Conservation (phyloP, 1,284 basidiomycete genomes). For the Kwoniella shivajii region DNA sequence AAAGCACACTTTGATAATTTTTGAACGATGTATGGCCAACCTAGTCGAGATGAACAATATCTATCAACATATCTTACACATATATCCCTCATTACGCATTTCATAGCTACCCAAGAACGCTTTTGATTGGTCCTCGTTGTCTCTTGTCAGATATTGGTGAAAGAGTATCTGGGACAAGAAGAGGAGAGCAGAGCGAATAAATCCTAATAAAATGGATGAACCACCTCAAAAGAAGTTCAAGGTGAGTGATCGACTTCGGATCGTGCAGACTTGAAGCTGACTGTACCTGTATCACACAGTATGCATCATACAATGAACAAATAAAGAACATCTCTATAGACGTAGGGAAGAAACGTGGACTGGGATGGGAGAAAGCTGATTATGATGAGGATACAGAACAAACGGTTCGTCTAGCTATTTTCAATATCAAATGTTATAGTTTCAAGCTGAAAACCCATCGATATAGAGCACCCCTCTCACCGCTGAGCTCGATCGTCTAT, state of each 20-base stretch:
- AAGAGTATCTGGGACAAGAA: not conserved
- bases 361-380: slow-evolving; percentile 51
- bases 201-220: slow-evolving; percentile 35
- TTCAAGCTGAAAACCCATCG: too few species aligned
- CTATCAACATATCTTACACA: not conserved
- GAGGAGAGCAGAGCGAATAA: not conserved
- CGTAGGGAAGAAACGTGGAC: slow-evolving; percentile 45
- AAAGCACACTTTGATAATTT: not conserved
- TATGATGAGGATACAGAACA: slow-evolving; percentile 44
- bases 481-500: slow-evolving; percentile 49
- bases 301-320: slow-evolving; percentile 50
- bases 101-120: too few species aligned
- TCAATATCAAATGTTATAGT: too few species aligned
- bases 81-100: too few species aligned
- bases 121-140: too few species aligned
- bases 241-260: slow-evolving; percentile 37
- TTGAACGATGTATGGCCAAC: not conserved
- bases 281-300: slow-evolving; percentile 29
- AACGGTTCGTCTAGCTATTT: slow-evolving; percentile 18
- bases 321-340: slow-evolving; percentile 49
- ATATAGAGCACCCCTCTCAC: slow-evolving; percentile 49
- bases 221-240: slow-evolving; percentile 50
- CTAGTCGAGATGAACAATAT: not conserved
- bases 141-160: not conserved
- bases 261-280: slow-evolving; percentile 1